phyloP scores from a whole-genome alignment of 2,329 filamentous ascomycete genomes.

The Coniochaeta sp. region DNA sequence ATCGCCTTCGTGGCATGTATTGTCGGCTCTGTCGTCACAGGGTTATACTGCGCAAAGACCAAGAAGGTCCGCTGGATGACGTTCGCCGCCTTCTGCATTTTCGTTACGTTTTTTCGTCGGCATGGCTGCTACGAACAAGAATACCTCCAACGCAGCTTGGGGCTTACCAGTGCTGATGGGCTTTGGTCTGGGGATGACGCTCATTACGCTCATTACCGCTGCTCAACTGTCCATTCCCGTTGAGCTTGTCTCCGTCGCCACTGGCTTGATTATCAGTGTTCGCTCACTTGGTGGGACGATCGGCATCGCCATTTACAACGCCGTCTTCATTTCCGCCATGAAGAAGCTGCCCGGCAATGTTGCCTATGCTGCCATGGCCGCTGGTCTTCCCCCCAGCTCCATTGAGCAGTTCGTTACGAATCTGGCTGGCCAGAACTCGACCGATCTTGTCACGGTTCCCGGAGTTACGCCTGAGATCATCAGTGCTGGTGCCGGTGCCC shows the following conservation, averaged over 20 bases:
- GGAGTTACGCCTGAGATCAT: slow-evolving; percentile 22
- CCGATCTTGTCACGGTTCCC: slow-evolving; percentile 17
- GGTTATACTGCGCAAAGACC: slow-evolving; percentile 21
- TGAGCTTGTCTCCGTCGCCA: slow-evolving; percentile 24
- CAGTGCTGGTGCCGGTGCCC: slow-evolving; percentile 15
- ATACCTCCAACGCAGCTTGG: slow-evolving; percentile 21
- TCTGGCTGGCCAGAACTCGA: slow-evolving; percentile 18
- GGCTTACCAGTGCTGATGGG: slow-evolving; percentile 24
- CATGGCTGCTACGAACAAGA: slow-evolving; percentile 25
- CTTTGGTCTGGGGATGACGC: slow-evolving; percentile 26
- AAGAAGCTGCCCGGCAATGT: slow-evolving; percentile 22
- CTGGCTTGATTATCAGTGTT: slow-evolving; percentile 26
- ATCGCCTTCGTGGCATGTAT: slow-evolving; percentile 24
- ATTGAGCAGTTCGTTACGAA: slow-evolving; percentile 19
- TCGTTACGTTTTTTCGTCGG: slow-evolving; percentile 24
- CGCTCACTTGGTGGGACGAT: slow-evolving; percentile 39
- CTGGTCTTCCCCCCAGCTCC: slow-evolving; percentile 17
- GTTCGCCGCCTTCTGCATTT: slow-evolving; percentile 17
- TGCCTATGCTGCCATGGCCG: slow-evolving; percentile 20
- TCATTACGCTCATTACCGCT: slow-evolving; percentile 26
- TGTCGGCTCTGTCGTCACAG: slow-evolving; percentile 21
- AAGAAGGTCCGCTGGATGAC: slow-evolving; percentile 20
- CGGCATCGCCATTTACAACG: slow-evolving; percentile 35
- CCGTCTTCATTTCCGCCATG: slow-evolving; percentile 18
- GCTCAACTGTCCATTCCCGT: slow-evolving; percentile 30